A percentile compares a stretch with the other conserved stretches of the same genome.
Conservation (phyloP, 306 rosid species). For the Citrullus amarus region DNA sequence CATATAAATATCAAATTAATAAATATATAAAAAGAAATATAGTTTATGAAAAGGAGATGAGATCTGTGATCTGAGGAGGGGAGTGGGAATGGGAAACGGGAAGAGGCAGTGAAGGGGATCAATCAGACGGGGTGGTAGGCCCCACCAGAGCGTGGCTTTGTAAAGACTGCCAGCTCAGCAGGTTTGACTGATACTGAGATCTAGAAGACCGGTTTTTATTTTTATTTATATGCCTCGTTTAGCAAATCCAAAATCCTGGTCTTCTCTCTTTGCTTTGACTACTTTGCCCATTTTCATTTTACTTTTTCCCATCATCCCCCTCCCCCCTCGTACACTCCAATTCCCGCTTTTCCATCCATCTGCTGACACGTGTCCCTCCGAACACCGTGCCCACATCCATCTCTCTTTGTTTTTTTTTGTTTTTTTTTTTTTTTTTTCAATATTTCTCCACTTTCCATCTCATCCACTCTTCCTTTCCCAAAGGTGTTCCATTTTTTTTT, state of each 20-base stretch:
- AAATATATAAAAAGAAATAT: neutral
- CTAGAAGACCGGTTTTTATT: neutral
- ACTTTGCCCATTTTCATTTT: neutral
- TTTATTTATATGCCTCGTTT: neutral
- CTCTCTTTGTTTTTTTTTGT: neutral
- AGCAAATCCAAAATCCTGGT: neutral
- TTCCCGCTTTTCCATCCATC: neutral
- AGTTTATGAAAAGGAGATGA: neutral
- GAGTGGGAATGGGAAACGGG: neutral
- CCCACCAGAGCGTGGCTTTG: conserved; percentile 12
- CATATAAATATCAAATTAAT: neutral
- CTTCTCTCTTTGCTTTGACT: neutral
- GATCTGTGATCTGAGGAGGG: neutral
- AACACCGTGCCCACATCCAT: neutral
- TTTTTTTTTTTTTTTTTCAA: neutral
- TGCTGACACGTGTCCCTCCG: conserved; percentile 5
- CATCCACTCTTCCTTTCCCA: neutral
- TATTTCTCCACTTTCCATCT: neutral
- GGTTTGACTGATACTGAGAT: neutral
- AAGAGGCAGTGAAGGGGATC: neutral
- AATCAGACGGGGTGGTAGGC: neutral
- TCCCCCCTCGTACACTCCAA: neutral
- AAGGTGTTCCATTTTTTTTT: neutral
- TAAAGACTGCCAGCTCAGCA: conserved; percentile 8
- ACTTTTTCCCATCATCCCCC: neutral